Evolutionary conservation across 2,329 filamentous ascomycete species (phyloP), one percentile per base, ranked within the genome.

Genomic region (Clarireedia homoeocarpa): DNA sequence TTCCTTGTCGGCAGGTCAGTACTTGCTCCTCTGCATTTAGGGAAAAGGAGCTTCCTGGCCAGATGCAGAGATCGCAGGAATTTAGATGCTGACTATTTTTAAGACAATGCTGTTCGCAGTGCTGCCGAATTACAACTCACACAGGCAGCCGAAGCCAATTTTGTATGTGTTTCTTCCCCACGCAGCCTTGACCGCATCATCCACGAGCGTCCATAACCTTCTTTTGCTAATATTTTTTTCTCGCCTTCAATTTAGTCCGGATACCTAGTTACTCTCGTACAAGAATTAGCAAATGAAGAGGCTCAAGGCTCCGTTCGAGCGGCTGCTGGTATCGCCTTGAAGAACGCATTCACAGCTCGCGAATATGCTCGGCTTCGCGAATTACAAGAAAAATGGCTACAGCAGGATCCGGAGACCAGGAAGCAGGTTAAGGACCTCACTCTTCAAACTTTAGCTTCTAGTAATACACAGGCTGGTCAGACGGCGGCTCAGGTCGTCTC

Each of bases 321-420:
- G 66, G 92, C 94, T 65, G 94, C 94, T 67, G 94, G 91, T 83
- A 83, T 99, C 67, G 92, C 94, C 66, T 80, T 99, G 70, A 99
- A 99, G 78, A 99, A 99, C 80, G 88, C 94, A 68, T 97, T 99
- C 77, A 90, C 89, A 70, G 89, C 91, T 69, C 88, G 94, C 79
- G 94, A 99, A 74, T 86, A 86, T 69, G 77, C 84, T 68, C 87
- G 91, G 70, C 85, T 96, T 75, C 86, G 89, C 70, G 88, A 95
- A 71, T 83, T 97, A 57, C 94, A 97, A 76, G 81, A 84, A 70
- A 91, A 95, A 86, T 99, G 94, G 94, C 78, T 94, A 61, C 83
- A 88, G 70, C 86, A 92, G 64, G 87, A 90, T 68, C 79, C 83
- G 65, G 84, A 88, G 59, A 88, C 91, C 68, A 96, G 96, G 82